Evolutionary conservation across 495 filamentous ascomycete species (phyloP).

Genomic region (Achaetomiella virescens): DNA sequence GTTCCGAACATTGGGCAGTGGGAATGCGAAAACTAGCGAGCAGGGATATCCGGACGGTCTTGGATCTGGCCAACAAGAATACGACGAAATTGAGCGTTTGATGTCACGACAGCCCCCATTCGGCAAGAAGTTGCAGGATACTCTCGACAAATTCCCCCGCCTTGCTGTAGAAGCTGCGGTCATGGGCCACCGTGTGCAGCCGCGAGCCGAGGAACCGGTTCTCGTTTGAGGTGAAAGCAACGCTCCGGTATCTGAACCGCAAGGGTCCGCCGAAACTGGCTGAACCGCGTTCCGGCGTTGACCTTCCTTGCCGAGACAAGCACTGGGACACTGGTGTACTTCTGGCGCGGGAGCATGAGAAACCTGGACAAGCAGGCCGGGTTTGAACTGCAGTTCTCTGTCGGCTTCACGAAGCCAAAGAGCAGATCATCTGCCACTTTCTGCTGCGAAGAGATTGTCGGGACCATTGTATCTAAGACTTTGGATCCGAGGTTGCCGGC

Average conservation of each 20-base stretch:
- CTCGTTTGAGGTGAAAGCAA: conserved; percentile 58
- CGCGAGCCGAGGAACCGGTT: conserved; percentile 31
- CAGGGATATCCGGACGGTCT: conserved; percentile 63
- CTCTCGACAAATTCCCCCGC: conserved; percentile 67
- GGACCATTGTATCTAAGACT: conserved; percentile 58
- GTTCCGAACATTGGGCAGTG: conserved; percentile 74
- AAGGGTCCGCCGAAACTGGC: conserved; percentile 55
- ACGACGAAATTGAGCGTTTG: conserved; percentile 67
- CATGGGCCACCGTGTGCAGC: conserved; percentile 17
- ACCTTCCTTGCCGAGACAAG: conserved; percentile 73
- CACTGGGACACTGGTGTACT: conserved; percentile 67
- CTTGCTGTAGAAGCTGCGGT: conserved; percentile 49
- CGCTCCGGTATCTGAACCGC: conserved; percentile 67
- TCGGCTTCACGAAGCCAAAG: conserved; percentile 49
- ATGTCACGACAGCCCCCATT: conserved; percentile 79
- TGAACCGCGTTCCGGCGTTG: conserved; percentile 55
- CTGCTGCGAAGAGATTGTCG: conserved; percentile 87
- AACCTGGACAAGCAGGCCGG: conserved; percentile 53
- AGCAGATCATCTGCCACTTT: conserved; percentile 65
- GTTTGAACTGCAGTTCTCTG: conserved; percentile 56
- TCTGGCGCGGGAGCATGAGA: conserved; percentile 65
- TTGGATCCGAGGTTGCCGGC: conserved; percentile 57
- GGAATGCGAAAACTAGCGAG: conserved; percentile 70
- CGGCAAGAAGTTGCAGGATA: conserved; percentile 60
- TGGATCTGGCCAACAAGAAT: conserved; percentile 60